phyloP scores from a whole-genome alignment of 257 asterid genomes.

The Plantago major region DNA sequence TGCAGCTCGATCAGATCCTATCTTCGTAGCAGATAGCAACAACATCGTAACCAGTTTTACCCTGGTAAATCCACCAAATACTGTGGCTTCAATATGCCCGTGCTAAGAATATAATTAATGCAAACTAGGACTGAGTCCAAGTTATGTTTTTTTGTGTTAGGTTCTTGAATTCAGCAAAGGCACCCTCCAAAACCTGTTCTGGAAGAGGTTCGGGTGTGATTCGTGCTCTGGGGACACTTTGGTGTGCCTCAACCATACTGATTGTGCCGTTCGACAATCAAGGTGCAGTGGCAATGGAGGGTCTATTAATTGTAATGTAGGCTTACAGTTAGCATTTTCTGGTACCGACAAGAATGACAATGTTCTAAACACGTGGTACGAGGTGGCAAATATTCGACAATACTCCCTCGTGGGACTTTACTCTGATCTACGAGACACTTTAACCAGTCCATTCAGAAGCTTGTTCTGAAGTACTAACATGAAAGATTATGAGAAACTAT shows the following conservation, averaged over 20 bases:
- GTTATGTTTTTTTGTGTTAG: conserved; percentile 25
- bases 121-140: too few relatives aligned
- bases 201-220: conserved; percentile 79
- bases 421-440: conserved; percentile 42
- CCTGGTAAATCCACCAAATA: conserved; percentile 42
- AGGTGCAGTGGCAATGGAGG: conserved; percentile 66
- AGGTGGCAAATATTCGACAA: conserved; percentile 78
- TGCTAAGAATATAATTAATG: too few relatives aligned
- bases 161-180: conserved; percentile 90
- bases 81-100: too few relatives aligned
- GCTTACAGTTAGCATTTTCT: conserved; percentile 78
- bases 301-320: conserved; percentile 45
- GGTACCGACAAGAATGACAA: conserved; percentile 69
- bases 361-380: conserved; percentile 85
- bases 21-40: conserved; percentile 54
- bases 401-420: conserved; percentile 67
- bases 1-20: conserved; percentile 87
- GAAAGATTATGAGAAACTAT: neutral
- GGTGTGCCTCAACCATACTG: conserved; percentile 75
- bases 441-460: conserved; percentile 44
- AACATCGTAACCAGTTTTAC: conserved; percentile 76
- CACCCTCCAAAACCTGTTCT: conserved; percentile 62
- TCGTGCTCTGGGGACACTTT: conserved; percentile 51
- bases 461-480: conserved; percentile 45
- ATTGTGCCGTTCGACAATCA: conserved; percentile 60